Evolutionary conservation across 2,329 filamentous ascomycete genomes (phyloP).

Genomic region (Sarocladium oryzae): DNA sequence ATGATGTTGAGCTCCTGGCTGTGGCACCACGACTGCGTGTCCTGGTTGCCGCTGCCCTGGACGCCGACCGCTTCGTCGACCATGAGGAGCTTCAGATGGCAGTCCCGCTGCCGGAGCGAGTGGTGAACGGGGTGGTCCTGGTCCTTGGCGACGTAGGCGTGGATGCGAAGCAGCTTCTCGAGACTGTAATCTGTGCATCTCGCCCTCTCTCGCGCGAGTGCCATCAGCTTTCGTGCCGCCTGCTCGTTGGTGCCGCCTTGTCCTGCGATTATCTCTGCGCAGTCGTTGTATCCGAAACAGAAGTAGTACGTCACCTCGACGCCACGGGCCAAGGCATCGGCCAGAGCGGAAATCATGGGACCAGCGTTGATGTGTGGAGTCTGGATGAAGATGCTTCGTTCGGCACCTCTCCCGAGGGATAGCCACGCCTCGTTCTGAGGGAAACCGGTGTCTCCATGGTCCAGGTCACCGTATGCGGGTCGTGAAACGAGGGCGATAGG

Average conservation of each 20-base stretch:
- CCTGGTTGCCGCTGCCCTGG: constrained; percentile 71
- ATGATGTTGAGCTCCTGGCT: constrained; percentile 73
- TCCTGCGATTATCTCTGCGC: constrained; percentile 67
- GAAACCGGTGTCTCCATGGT: constrained; percentile 52
- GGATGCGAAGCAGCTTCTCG: constrained; percentile 43
- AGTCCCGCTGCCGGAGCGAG: constrained; percentile 57
- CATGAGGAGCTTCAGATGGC: constrained; percentile 74
- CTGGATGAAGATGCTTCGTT: constrained; percentile 65
- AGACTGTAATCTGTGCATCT: constrained; percentile 12
- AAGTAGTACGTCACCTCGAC: constrained; percentile 64
- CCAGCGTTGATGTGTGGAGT: constrained; percentile 71
- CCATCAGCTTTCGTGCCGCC: constrained; percentile 50
- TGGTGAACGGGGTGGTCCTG: constrained; percentile 62
- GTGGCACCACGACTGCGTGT: constrained; percentile 75
- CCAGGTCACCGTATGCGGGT: constrained; percentile 58
- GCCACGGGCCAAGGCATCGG: constrained; percentile 59
- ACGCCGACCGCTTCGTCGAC: constrained; percentile 63
- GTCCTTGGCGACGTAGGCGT: constrained; percentile 70
- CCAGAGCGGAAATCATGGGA: constrained; percentile 56
- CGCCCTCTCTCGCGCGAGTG: constrained; percentile 39
- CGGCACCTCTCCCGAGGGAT: constrained; percentile 60
- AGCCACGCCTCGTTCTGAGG: constrained; percentile 75
- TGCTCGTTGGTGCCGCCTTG: constrained; percentile 74
- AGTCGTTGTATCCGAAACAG: constrained; percentile 74
- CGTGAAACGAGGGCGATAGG: constrained; percentile 69